Evolutionary conservation across 305 asterid genomes (phyloP).

Genomic region (Stenogyne calaminthoides): DNA sequence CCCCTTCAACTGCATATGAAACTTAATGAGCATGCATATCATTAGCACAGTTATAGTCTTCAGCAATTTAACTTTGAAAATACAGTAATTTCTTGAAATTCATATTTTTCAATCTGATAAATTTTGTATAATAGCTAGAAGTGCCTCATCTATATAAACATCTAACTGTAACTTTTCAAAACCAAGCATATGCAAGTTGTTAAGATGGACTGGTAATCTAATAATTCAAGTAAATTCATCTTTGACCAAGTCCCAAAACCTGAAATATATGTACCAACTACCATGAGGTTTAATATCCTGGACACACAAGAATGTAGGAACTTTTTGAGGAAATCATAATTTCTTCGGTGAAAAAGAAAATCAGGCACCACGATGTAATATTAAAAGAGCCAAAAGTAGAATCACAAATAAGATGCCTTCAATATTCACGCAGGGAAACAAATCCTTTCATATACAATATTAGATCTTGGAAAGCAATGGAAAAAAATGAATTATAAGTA

Average conservation of each 20-base stretch:
- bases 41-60: not conserved
- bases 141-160: conserved; percentile 6
- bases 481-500: not conserved
- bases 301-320: not conserved
- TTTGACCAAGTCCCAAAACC: no score
- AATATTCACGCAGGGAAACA: not conserved
- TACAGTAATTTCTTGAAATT: not conserved
- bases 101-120: not conserved
- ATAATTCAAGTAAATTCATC: no score
- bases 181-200: not conserved
- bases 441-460: not conserved
- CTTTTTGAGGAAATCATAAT: not conserved
- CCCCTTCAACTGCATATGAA: not conserved
- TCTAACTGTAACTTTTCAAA: not conserved
- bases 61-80: not conserved
- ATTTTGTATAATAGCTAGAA: not conserved
- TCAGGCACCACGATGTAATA: not conserved
- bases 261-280: not conserved
- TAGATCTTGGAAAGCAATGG: not conserved
- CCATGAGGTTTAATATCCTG: not conserved
- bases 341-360: not conserved
- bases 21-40: not conserved
- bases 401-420: not conserved
- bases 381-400: conserved; percentile 6
- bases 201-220: no score